Evolutionary conservation across 2,329 filamentous ascomycete species (phyloP), one percentile per base, ranked within the genome.

Genomic region (Daldinia eschscholtzii): DNA sequence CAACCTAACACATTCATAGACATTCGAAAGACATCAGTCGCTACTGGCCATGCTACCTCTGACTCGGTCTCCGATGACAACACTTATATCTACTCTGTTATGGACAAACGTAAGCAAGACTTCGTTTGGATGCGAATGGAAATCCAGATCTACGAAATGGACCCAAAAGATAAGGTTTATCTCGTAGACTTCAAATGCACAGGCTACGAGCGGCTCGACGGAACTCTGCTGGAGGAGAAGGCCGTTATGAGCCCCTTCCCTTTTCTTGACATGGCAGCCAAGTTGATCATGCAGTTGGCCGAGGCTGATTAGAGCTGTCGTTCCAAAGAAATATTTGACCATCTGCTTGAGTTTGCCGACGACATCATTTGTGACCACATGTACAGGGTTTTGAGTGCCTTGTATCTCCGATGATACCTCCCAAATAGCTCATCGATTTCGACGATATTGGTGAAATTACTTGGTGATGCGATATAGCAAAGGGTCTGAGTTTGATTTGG

Each of bases 141-240:
- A 72, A 98, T 99, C 71, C 96, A 98, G 79, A 91, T 98, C 58
- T 98, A 98, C 81, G 92, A 94, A 77, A 94, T 98, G 84, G 95
- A 98, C 79, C 89, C 90, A 4, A 72, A 72, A 37, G 70, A 72
- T 65, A 92, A 93, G 62, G 95, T 96, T 72, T 98, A 95, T 80
- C 91, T 99, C 70, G 96, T 99, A 56, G 96, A 99, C 80, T 99
- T 99, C 85, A 98, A 98, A 79, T 98, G 95, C 79, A 94, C 96
- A 13, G 96, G 96, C 20, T 99, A 99, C 81, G 96, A 99, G 82
- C 93, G 87, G 53, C 77, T 84, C 12, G 85, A 96, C 62, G 91
- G 95, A 56, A 89, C 91, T 72, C 83, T 91, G 57, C 83, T 94
- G 57, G 93, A 96, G 76, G 94, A 98, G 82, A 98, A 98, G 86